Evolutionary conservation across 2,329 filamentous ascomycete species (phyloP).

Genomic region (Geosmithia putterillii): DNA sequence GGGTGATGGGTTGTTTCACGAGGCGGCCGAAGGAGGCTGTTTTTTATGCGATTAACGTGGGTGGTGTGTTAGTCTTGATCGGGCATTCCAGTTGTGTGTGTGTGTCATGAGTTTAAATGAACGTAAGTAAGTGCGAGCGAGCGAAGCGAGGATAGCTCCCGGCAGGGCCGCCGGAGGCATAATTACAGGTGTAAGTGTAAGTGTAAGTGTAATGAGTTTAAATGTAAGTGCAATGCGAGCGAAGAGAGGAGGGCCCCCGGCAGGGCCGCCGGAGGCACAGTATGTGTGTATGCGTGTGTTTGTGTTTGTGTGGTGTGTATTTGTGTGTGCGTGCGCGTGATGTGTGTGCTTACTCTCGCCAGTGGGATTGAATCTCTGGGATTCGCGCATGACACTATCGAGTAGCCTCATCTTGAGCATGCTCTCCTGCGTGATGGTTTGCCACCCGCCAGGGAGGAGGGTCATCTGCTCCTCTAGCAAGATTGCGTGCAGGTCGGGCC

Average conservation of each 20-base stretch:
- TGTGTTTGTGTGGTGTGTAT: too few relatives aligned
- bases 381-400: slow-evolving; percentile 36
- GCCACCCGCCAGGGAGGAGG: slow-evolving; percentile 24
- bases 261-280: too few relatives aligned
- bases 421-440: slow-evolving; percentile 17
- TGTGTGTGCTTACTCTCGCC: neutral
- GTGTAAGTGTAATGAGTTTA: too few relatives aligned
- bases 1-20: slow-evolving; percentile 28
- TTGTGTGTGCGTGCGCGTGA: neutral
- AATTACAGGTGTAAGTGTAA: too few relatives aligned
- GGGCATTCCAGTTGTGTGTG: neutral
- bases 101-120: too few relatives aligned
- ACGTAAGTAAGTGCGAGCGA: too few relatives aligned
- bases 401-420: slow-evolving; percentile 31
- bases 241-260: too few relatives aligned
- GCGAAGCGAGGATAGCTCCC: too few relatives aligned
- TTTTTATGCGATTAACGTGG: neutral
- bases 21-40: slow-evolving; percentile 30
- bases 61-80: neutral
- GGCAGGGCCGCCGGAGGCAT: too few relatives aligned
- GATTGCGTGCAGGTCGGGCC: slow-evolving; percentile 32
- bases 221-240: too few relatives aligned
- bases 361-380: slow-evolving; percentile 9
- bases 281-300: too few relatives aligned
- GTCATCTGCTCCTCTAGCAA: slow-evolving; percentile 33